Evolutionary conservation across 2,329 filamentous ascomycete species (phyloP).

Genomic region (Cercospora beticola): DNA sequence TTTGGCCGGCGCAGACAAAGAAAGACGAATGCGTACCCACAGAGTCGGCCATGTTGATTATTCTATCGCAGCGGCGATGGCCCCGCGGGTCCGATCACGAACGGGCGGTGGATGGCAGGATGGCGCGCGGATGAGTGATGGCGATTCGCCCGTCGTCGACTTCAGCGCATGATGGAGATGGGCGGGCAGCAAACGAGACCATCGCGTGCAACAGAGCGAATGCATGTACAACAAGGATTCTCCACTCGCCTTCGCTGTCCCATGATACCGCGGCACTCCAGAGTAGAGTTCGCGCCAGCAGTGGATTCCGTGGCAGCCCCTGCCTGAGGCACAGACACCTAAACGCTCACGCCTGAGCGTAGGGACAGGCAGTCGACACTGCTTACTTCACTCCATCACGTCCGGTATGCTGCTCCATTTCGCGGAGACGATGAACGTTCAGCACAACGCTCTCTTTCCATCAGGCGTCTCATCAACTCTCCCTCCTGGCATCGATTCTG

Average conservation of each 20-base stretch:
- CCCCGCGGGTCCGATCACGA: not conserved
- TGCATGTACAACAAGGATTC: constrained; percentile 5
- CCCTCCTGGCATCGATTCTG: not conserved
- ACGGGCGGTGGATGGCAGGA: not conserved
- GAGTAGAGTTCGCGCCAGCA: not conserved
- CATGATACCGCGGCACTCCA: not conserved
- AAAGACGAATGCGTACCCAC: constrained; percentile 26
- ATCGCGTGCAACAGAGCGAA: constrained; percentile 6
- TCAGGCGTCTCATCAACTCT: not conserved
- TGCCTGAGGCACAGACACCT: not conserved
- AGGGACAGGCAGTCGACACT: not conserved
- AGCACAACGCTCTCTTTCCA: not conserved
- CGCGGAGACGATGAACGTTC: not conserved
- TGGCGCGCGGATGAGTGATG: not conserved
- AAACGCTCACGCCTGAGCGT: not conserved
- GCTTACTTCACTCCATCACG: not conserved
- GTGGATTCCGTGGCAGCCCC: not conserved
- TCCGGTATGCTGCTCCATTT: not conserved
- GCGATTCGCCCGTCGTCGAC: not conserved
- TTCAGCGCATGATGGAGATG: constrained; percentile 3
- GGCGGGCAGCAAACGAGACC: not conserved
- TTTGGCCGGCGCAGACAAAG: not conserved
- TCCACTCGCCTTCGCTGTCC: constrained; percentile 4
- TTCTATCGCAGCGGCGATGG: not conserved
- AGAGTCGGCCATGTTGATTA: constrained; percentile 34